Base-by-base conservation (phyloP, 2,329 filamentous ascomycete species). In the Simplicillium sp. region DNA sequence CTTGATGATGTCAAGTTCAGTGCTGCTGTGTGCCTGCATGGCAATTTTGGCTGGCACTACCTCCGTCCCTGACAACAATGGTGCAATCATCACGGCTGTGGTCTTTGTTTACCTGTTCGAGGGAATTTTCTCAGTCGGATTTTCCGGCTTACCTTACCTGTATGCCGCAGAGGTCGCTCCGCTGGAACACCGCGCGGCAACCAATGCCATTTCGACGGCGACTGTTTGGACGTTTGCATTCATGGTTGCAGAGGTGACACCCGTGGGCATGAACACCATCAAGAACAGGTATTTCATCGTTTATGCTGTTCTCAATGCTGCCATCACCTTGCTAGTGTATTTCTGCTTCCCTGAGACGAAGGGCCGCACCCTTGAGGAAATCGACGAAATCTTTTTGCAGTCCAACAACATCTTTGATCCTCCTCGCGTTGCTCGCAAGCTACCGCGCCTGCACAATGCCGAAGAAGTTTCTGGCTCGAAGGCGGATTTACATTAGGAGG, bases 71-170 rank as follows among this genome's bases (percentile, higher is more conserved):
- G 46, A 47, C 8, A 54, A 52, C 34, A 44, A 48, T 36, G 46
- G 45, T 36, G 49, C 53, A 45, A 46, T 50, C 44, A 50, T 32
- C 42, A 48, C 7, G 41, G 53, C 6, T 43, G 48, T 3, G 48
- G 36, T 54, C 46, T 80, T 79, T 44, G 60, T 84, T 12, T 84
- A 84, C 62, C 68, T 78, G 3, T 84, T 81, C 59, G 82, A 83
- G 53, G 75, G 76, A 2, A 78, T 76, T 46, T 83, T 82, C 46
- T 80, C 78, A 3, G 77, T 78, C 0, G 77, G 75, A 7, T 80
- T 76, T 68, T 56, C 81, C 1, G 77, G 77, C 3, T 65, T 80
- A 32, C 77, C 78, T 9, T 82, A 77, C 73, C 52, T 75, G 50
- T 73, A 71, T 48, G 66, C 72, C 3, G 71, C 73, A 17, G 68